Base-by-base conservation (phyloP, 352 stramenopile genomes). In the Pythium sp. region DNA sequence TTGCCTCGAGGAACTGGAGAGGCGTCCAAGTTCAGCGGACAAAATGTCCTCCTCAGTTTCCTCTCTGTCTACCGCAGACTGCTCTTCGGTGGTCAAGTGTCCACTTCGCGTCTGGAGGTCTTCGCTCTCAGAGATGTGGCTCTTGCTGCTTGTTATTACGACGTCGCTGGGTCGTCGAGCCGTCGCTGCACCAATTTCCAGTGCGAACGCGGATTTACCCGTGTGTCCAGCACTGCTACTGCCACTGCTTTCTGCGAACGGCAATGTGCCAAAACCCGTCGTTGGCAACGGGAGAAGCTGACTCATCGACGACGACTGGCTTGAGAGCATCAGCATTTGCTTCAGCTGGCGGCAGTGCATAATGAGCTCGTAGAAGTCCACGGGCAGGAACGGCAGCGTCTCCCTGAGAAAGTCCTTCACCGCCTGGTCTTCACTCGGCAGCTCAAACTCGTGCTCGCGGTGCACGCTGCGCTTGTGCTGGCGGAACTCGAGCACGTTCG, bases 361-460 rank as follows among this genome's bases (percentile, higher is more conserved):
- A 12, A 93, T 75, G 28, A 94, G 74, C 24, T 90, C 81, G 49
- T 92, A 91, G 57, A 94, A 94, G 64, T 90, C 84, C n/a, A 89
- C 70, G 2, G 86, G 84, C 60, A 94, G 70, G 55, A 94, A 93
- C 56, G 86, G 81, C 32, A 93, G 62, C 62, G 89, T 73, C 26
- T 90, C 76, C 22, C 66, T 64, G 51, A 94, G 43, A 47, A 89
- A 91, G 3, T 58, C 64, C 38, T 74, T 77, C 24, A 91, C 77
- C 1, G 86, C 79, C 34, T 86, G 66, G 20, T 86, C 68, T 61
- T 94, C 86, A 54, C 84, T 92, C 30, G 64, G 36, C 5, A 76
- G 70, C n/a, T 59, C 74, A 34, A 86, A 93, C 62, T 84, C 73
- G 46, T 74, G 73, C 70, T 91, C 85, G 1, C 74, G 32, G n/a